phyloP scores from a whole-genome alignment of 345 rosid species.

The Lepidium africanum region DNA sequence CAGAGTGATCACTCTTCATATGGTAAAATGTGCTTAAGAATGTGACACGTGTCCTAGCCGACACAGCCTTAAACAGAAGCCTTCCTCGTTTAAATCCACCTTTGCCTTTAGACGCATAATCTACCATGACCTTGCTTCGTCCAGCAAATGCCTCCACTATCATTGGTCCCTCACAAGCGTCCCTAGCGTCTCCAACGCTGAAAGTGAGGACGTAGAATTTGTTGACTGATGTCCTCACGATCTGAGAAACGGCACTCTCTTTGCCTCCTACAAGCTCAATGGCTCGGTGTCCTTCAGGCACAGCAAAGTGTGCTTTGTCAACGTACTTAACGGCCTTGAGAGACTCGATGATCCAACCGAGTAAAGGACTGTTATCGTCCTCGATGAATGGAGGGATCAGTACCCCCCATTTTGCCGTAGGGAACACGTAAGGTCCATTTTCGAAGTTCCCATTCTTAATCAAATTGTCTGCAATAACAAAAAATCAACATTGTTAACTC shows the following conservation, averaged over 20 bases:
- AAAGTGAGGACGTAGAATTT: slow-evolving; percentile 50
- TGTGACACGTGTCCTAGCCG: slow-evolving; percentile 43
- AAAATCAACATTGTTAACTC: too few relatives aligned
- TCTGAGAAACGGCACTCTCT: slow-evolving; percentile 66
- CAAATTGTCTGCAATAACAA: slow-evolving; percentile 34
- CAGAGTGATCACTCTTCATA: slow-evolving; percentile 57
- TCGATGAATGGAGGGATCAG: slow-evolving; percentile 63
- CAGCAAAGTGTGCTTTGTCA: slow-evolving; percentile 46
- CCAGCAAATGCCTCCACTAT: slow-evolving; percentile 63
- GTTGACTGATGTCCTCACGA: slow-evolving; percentile 35
- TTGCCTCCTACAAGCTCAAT: slow-evolving; percentile 68
- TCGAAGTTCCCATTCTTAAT: slow-evolving; percentile 70
- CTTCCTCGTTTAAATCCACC: slow-evolving; percentile 45
- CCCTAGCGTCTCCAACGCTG: slow-evolving; percentile 50
- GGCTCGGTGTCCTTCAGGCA: slow-evolving; percentile 51
- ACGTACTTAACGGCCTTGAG: slow-evolving; percentile 74
- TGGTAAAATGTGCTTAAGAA: slow-evolving; percentile 60
- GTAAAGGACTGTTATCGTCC: slow-evolving; percentile 60
- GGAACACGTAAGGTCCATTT: slow-evolving; percentile 61
- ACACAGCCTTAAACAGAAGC: slow-evolving; percentile 47
- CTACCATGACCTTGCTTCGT: slow-evolving; percentile 29
- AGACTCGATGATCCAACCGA: slow-evolving; percentile 80
- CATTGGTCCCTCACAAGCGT: slow-evolving; percentile 55
- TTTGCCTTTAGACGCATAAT: slow-evolving; percentile 52
- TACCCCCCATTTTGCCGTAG: slow-evolving; percentile 50